Evolutionary conservation across 768 basidiomycete genomes (phyloP), one percentile per base, ranked within the genome.

Genomic region (Suillus lakei): DNA sequence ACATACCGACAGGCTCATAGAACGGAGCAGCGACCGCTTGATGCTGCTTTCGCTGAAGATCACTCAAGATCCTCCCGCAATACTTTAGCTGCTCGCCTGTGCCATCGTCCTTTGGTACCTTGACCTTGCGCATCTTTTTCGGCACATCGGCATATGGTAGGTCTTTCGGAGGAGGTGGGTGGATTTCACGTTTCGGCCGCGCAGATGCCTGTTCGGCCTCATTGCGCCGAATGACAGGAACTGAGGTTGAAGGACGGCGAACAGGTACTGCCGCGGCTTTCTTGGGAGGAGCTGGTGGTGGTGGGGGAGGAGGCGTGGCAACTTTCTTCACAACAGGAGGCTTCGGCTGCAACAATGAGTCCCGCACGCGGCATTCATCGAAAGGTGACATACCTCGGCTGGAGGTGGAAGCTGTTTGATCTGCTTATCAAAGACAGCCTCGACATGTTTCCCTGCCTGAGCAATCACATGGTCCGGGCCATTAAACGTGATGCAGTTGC

Each of bases 181-280:
- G 97, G 34, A 98, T 96, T 77, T 99, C 98, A 62, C 98, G 93
- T 80, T 98, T 99, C 2, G 97, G 97, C n/a, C 98, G 89, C 28
- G 86, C 85, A 30, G 84, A 74, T 28, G 78, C 81, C 64, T 77
- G 75, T 34, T 85, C 83, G 16, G 76, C 76, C 6, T 94, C 93
- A 30, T 89, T 91, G 54, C 95, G 92, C 63, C 95, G 87, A 69
- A 95, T 92, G 64, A 88, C 87, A 48, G 95, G 94, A 3, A 93
- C 84, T 12, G 93, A 90, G 3, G 91, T 89, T 18, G 95, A 96
- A 1, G 89, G 81, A 61, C 93, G 88, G 32, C 95, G 89, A 44
- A 80, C 81, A 46, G 85, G 76, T 18, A 81, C 81, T 3, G 79
- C 75, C 36, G 77, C 75, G 10, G 81, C 76, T 0, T 82, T 72